Conservation (phyloP, 306 rosid genomes). For the Pueraria montana region DNA sequence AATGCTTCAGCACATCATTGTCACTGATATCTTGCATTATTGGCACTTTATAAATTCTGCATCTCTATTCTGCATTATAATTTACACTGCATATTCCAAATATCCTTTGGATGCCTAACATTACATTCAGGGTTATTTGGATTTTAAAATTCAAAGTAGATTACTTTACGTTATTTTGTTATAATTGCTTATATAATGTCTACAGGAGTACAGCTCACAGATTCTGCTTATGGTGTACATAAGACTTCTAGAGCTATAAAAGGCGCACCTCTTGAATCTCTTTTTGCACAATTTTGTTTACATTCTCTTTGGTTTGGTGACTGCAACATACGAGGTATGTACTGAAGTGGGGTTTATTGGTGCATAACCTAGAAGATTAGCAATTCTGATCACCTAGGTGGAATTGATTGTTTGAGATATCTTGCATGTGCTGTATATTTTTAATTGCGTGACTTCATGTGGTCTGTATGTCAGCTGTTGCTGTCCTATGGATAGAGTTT, state of each 20-base stretch:
- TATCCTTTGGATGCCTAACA: conserved; percentile 17
- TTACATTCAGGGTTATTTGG: neutral
- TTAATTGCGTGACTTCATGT: conserved; percentile 45
- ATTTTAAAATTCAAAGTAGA: conserved; percentile 6
- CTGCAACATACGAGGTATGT: conserved; percentile 84
- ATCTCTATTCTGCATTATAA: conserved; percentile 9
- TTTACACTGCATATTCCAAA: neutral
- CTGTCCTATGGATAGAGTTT: conserved; percentile 82
- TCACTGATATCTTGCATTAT: conserved; percentile 11
- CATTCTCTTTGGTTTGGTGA: conserved; percentile 82
- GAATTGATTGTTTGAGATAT: conserved; percentile 12
- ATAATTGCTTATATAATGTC: conserved; percentile 26
- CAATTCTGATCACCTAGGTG: neutral
- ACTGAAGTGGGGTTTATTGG: conserved; percentile 21
- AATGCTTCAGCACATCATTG: neutral
- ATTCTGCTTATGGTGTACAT: conserved; percentile 51
- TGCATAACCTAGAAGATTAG: conserved; percentile 4
- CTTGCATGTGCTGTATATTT: conserved; percentile 33
- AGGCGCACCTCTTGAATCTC: conserved; percentile 81
- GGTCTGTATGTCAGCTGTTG: conserved; percentile 66
- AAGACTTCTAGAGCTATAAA: conserved; percentile 70
- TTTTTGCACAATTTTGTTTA: conserved; percentile 82
- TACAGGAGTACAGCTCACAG: conserved; percentile 57
- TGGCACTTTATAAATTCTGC: conserved; percentile 25
- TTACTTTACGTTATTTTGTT: conserved; percentile 15